Conservation (phyloP, 2,329 filamentous ascomycete genomes). For the Trichoderma asperellum region DNA sequence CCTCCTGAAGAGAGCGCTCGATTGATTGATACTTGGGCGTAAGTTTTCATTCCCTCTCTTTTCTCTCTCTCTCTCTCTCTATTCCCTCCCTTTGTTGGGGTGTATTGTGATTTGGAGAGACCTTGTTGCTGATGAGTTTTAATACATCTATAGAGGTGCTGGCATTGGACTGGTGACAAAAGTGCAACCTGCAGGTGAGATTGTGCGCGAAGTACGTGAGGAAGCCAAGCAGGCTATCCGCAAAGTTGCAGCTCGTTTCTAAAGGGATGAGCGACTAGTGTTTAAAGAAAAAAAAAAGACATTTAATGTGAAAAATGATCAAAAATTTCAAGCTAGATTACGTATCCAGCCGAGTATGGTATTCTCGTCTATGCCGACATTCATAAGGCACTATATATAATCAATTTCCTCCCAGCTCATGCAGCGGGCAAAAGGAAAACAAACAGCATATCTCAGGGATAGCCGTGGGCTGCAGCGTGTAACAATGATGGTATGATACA, state of each 20-base stretch:
- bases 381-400: constrained; percentile 27
- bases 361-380: constrained; percentile 30
- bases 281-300: neutral
- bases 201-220: constrained; percentile 48
- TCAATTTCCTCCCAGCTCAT: neutral
- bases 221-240: constrained; percentile 43
- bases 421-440: neutral
- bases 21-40: constrained; percentile 46
- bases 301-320: neutral
- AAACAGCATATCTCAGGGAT: neutral
- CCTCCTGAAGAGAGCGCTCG: constrained; percentile 40
- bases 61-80: neutral
- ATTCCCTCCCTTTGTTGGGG: neutral
- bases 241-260: constrained; percentile 33
- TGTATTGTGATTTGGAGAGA: neutral
- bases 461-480: neutral
- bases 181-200: constrained; percentile 46
- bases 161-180: constrained; percentile 52
- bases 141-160: constrained; percentile 42
- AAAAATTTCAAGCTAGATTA: neutral
- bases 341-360: neutral
- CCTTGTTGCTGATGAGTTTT: constrained; percentile 25
- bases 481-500: constrained; percentile 27
- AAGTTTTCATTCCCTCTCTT: constrained; percentile 8
- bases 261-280: neutral